phyloP scores from a whole-genome alignment of 202 grass and related monocot species.

The Saccharum hybrid region DNA sequence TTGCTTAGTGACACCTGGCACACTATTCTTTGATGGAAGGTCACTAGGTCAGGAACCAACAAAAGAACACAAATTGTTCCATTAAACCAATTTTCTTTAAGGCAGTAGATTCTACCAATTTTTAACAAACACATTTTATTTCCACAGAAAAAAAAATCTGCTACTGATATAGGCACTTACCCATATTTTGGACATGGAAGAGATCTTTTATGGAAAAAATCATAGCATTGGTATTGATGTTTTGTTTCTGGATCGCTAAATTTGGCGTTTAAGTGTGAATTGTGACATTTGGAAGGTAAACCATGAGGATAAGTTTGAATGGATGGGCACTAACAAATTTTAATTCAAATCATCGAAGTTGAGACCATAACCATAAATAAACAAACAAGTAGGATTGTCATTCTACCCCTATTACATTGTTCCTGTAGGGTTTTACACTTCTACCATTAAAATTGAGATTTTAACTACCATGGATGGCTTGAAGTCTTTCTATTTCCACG shows the following conservation, averaged over 20 bases:
- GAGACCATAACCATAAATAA: background rate
- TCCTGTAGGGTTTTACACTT: background rate
- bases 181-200: background rate
- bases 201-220: background rate
- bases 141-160: background rate
- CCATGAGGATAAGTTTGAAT: conserved; percentile 1
- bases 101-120: background rate
- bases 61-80: conserved; percentile 4
- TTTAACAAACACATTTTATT: conserved; percentile 13
- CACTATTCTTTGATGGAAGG: background rate
- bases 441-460: background rate
- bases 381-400: background rate
- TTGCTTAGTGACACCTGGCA: background rate
- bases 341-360: background rate
- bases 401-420: background rate
- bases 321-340: background rate
- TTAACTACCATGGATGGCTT: background rate
- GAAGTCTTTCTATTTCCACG: background rate
- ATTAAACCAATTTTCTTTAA: background rate
- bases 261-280: background rate
- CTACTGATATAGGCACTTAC: background rate
- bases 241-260: background rate
- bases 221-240: background rate
- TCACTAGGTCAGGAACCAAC: conserved; percentile 7
- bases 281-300: conserved; percentile 4